Evolutionary conservation across 1,139 yeast species (phyloP).

Genomic region (Saccharomycopsis hybrid): DNA sequence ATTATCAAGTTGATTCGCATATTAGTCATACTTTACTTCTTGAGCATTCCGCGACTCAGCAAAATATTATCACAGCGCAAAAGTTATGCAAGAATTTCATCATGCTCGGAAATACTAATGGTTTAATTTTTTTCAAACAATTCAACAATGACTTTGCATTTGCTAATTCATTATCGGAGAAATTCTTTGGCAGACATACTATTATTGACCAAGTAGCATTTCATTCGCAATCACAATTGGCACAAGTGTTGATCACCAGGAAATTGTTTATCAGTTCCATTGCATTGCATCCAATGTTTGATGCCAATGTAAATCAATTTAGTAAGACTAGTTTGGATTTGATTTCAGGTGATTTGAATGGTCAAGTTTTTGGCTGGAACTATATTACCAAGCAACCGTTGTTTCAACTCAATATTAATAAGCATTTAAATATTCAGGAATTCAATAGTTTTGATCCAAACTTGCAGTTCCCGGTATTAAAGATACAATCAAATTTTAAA

Average conservation of each 20-base stretch:
- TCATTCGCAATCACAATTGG: no score
- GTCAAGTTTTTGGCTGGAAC: conserved; percentile 18
- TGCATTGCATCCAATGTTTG: conserved; percentile 2
- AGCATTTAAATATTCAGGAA: no score
- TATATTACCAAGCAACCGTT: not conserved
- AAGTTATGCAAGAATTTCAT: conserved; percentile 6
- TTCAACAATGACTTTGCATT: conserved; percentile 9
- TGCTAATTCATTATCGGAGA: not conserved
- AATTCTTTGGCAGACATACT: not conserved
- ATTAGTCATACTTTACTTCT: not conserved
- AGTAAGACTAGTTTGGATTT: conserved; percentile 9
- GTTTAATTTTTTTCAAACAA: conserved; percentile 9
- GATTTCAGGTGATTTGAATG: conserved; percentile 17
- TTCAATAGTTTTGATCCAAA: no score
- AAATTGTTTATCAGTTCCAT: conserved; percentile 7
- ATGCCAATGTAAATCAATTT: not conserved
- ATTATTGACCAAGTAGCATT: not conserved
- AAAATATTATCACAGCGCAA: not conserved
- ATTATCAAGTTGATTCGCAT: conserved; percentile 4
- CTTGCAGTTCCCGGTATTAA: conserved; percentile 16
- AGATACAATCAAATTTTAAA: conserved; percentile 13
- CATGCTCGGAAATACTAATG: conserved; percentile 11
- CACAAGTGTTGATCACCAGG: not conserved
- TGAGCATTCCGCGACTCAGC: not conserved
- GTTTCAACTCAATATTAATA: conserved; percentile 7